These are phyloP conservation scores for Fusarium mangiferae DNA, from an alignment of 2,329 filamentous ascomycete species.

Conservation along the genomic window DNA sequence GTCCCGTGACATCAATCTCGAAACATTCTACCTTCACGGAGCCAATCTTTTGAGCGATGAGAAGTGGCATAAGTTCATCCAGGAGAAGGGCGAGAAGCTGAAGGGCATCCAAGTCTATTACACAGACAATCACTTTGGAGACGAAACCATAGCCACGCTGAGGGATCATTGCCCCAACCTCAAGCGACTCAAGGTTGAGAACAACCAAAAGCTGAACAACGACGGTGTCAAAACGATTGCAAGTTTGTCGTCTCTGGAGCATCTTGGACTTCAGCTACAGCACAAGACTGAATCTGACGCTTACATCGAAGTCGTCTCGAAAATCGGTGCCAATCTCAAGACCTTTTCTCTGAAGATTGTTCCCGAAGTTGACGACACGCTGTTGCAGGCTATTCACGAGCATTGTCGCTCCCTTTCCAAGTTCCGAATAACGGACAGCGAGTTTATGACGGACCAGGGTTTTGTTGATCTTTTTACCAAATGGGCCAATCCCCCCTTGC, in stretches of 20 bases:
- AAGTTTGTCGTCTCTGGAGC: conserved; percentile 71
- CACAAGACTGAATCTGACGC: conserved; percentile 64
- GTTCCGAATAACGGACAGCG: conserved; percentile 83
- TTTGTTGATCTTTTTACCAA: conserved; percentile 77
- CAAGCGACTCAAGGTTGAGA: conserved; percentile 79
- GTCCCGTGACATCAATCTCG: conserved; percentile 74
- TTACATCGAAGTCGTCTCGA: conserved; percentile 69
- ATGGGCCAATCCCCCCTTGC: conserved; percentile 80
- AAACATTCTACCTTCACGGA: conserved; percentile 81
- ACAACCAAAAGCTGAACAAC: conserved; percentile 79
- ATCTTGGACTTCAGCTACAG: conserved; percentile 78
- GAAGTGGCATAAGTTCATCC: conserved; percentile 78
- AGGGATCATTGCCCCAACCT: conserved; percentile 73
- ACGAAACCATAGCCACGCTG: conserved; percentile 73
- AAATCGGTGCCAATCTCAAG: conserved; percentile 72
- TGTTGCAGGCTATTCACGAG: conserved; percentile 77
- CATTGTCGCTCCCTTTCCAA: conserved; percentile 77
- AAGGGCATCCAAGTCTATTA: conserved; percentile 81
- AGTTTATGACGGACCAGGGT: conserved; percentile 77
- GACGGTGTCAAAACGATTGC: conserved; percentile 73
- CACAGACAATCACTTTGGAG: conserved; percentile 83
- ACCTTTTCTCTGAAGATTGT: conserved; percentile 83
- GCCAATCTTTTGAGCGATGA: conserved; percentile 83
- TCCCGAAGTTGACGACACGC: conserved; percentile 70
- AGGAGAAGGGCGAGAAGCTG: conserved; percentile 71